Percentiles rank a stretch among this genome's conserved stretches.
Evolutionary conservation across 768 basidiomycete genomes (phyloP).

Genomic region (Trametes gibbosa): DNA sequence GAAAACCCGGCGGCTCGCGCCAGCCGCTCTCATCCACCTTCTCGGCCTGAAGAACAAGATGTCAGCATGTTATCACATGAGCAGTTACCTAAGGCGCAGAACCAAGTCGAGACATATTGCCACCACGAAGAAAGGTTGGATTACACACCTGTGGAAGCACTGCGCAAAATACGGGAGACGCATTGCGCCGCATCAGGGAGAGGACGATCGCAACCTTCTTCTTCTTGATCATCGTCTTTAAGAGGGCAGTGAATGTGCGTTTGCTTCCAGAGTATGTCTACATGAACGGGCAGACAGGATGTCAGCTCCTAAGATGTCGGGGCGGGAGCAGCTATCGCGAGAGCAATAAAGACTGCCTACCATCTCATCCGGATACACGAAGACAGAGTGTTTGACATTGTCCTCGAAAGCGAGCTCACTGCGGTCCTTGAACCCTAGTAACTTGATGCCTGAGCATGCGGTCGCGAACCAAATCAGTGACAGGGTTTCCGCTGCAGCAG

Average conservation of each 20-base stretch:
- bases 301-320: neutral
- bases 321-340: neutral
- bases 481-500: neutral
- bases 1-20: slow-evolving; percentile 86
- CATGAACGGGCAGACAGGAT: neutral
- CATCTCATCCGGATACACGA: slow-evolving; percentile 90
- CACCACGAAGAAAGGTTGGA: no score
- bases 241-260: slow-evolving; percentile 84
- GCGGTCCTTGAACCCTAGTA: slow-evolving; percentile 87
- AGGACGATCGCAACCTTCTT: slow-evolving; percentile 80
- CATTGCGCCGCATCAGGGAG: slow-evolving; percentile 63
- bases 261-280: slow-evolving; percentile 87
- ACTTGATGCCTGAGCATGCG: slow-evolving; percentile 63
- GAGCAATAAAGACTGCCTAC: slow-evolving; percentile 40
- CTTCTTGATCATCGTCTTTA: slow-evolving; percentile 80
- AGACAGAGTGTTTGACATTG: slow-evolving; percentile 87
- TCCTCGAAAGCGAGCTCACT: slow-evolving; percentile 76
- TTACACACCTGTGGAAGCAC: slow-evolving; percentile 76
- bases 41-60: slow-evolving; percentile 53
- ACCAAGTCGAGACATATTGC: slow-evolving; percentile 15
- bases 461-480: neutral
- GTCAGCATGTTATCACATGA: neutral
- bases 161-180: slow-evolving; percentile 77
- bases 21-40: slow-evolving; percentile 65
- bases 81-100: neutral